A percentile compares a stretch with the other conserved stretches of the same genome.
These are phyloP conservation scores for Lepiota venenata DNA, from an alignment of 768 basidiomycete species.

Conservation along the genomic window DNA sequence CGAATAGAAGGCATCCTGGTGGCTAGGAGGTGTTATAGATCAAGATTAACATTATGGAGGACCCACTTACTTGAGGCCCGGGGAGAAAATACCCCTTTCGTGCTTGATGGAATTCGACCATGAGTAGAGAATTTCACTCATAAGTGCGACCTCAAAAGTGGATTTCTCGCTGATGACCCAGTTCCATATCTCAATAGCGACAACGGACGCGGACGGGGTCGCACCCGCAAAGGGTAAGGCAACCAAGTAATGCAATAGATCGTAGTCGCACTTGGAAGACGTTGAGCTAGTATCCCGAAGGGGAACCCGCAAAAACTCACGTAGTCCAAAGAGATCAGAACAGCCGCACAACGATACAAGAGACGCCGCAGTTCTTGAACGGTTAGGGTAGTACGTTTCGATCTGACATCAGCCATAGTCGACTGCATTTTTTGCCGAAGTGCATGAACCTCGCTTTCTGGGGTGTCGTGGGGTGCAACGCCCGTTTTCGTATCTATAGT, in stretches of 20 bases:
- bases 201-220: conserved; percentile 79
- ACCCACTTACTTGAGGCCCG: conserved; percentile 66
- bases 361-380: conserved; percentile 83
- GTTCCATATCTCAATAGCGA: conserved; percentile 93
- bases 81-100: conserved; percentile 82
- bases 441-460: conserved; percentile 56
- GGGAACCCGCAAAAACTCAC: conserved; percentile 29
- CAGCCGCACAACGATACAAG: conserved; percentile 83
- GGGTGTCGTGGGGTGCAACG: conserved; percentile 54
- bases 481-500: conserved; percentile 51
- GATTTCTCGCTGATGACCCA: conserved; percentile 92
- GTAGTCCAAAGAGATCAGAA: conserved; percentile 65
- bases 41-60: not conserved
- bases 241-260: conserved; percentile 84
- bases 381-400: conserved; percentile 69
- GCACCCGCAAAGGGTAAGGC: conserved; percentile 86
- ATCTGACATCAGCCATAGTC: conserved; percentile 64
- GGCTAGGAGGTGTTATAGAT: conserved; percentile 44
- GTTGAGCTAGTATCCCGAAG: not conserved
- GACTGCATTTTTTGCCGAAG: conserved; percentile 67
- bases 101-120: conserved; percentile 83
- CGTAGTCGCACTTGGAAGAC: conserved; percentile 67
- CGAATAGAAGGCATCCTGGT: conserved; percentile 83
- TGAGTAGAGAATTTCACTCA: conserved; percentile 81
- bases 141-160: conserved; percentile 74